Percentiles rank a stretch among this genome's conserved stretches.
Conservation (phyloP, 768 basidiomycete species). For the Pleurotus tuoliensis region DNA sequence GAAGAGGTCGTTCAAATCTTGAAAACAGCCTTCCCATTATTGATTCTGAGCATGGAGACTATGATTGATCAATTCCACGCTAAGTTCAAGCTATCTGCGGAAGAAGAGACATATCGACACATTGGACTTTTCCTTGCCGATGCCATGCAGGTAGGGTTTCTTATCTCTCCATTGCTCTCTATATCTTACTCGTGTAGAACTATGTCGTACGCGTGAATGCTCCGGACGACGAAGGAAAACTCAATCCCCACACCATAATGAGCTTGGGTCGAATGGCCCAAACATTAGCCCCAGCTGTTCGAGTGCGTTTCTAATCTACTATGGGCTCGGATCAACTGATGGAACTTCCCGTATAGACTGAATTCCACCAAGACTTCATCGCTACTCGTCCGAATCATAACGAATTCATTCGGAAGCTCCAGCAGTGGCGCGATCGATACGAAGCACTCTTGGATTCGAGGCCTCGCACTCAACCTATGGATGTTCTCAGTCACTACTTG, state of each 20-base stretch:
- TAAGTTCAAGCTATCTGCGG: slow-evolving; percentile 82
- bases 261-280: slow-evolving; percentile 58
- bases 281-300: slow-evolving; percentile 53
- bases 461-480: slow-evolving; percentile 80
- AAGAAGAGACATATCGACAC: slow-evolving; percentile 93
- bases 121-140: slow-evolving; percentile 86
- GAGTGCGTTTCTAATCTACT: slow-evolving; percentile 36
- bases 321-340: not conserved
- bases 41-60: slow-evolving; percentile 93
- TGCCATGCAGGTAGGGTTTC: slow-evolving; percentile 62
- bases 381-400: slow-evolving; percentile 71
- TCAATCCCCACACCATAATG: slow-evolving; percentile 49
- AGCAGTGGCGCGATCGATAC: slow-evolving; percentile 89
- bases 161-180: not conserved
- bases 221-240: slow-evolving; percentile 64
- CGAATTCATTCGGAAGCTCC: slow-evolving; percentile 88
- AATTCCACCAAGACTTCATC: slow-evolving; percentile 91
- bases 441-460: slow-evolving; percentile 80
- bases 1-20: slow-evolving; percentile 92
- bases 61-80: slow-evolving; percentile 92
- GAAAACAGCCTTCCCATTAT: slow-evolving; percentile 93
- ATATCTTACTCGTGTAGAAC: slow-evolving; percentile 37
- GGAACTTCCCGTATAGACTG: slow-evolving; percentile 45
- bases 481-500: slow-evolving; percentile 85
- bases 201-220: slow-evolving; percentile 64